Evolutionary conservation across 331 rosid species (phyloP).

Genomic region (Rosa hybrid): DNA sequence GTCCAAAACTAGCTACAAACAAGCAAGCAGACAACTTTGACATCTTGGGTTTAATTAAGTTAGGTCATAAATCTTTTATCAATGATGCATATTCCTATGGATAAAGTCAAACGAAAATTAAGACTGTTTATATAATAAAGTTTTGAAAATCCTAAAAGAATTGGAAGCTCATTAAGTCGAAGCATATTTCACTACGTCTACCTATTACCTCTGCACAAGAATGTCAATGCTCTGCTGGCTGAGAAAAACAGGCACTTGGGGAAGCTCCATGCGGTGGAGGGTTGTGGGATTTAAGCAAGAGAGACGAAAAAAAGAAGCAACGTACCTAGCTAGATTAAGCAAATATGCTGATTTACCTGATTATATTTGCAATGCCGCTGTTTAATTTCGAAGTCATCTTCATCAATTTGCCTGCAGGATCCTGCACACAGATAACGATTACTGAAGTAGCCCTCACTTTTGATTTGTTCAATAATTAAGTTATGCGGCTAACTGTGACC

Average conservation of each 20-base stretch:
- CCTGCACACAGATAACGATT: background rate
- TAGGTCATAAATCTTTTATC: background rate
- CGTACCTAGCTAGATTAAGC: too few relatives aligned
- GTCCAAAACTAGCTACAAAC: background rate
- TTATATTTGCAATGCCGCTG: background rate
- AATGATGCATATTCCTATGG: background rate
- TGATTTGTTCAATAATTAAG: background rate
- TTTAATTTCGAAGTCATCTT: background rate
- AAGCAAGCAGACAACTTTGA: background rate
- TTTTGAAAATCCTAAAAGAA: too few relatives aligned
- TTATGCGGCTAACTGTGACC: background rate
- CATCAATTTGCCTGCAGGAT: background rate
- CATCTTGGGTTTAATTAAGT: background rate
- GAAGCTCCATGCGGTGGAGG: conserved; percentile 22
- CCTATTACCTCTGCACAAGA: background rate
- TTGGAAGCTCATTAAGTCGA: too few relatives aligned
- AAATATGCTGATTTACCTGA: too few relatives aligned
- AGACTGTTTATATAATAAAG: too few relatives aligned
- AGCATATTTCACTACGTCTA: background rate
- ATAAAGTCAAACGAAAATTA: too few relatives aligned
- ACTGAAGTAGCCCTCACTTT: background rate
- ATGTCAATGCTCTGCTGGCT: background rate
- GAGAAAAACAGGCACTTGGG: background rate
- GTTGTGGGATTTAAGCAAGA: background rate
- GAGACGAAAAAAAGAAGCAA: background rate